Evolutionary conservation across 345 rosid genomes (phyloP), one percentile per base, ranked within the genome.

Genomic region (Pseudoturritis turrita): DNA sequence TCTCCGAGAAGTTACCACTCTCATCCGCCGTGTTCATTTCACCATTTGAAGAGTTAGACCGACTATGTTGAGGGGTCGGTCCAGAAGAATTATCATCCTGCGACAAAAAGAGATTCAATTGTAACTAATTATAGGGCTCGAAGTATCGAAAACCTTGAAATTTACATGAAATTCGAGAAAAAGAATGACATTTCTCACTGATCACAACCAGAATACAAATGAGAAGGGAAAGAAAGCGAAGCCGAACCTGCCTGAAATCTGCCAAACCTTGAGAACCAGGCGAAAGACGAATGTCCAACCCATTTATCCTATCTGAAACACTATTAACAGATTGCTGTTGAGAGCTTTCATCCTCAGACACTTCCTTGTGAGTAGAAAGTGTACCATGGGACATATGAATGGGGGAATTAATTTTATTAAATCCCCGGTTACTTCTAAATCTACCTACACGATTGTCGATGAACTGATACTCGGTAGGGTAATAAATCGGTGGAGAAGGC

Each of bases 341-440:
- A 10, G 84, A 77, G 74, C 23, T 31, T 39, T 82, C 84, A 74
- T 83, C 83, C 80, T 86, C 86, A 18, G 77, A 60, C 74, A 81
- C 87, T 82, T 86, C 87, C 77, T 82, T 83, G 59, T 86, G 89
- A 1, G 83, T 83, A 65, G 89, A 68, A 83, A 86, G 89, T 52
- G 79, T 10, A 41, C 13, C 75, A 67, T 74, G 82, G n/a, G 81
- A 52, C 66, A 77, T 46, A 72, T 57, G 81, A 55, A 73, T 71
- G 64, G 79, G 72, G 50, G 36, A 50, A 10, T 62, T 75, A 59
- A 51, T 73, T 41, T 68, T 74, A 51, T 62, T 45, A 55, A 78
- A 29, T 14, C 73, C 82, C 81, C 63, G 40, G 63, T 49, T 77
- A 74, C 58, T 77, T n/a, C 75, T 80, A 73, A 54, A 63, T 70